phyloP scores from a whole-genome alignment of 179 eudicot genomes.

The Amaranthus tricolor region DNA sequence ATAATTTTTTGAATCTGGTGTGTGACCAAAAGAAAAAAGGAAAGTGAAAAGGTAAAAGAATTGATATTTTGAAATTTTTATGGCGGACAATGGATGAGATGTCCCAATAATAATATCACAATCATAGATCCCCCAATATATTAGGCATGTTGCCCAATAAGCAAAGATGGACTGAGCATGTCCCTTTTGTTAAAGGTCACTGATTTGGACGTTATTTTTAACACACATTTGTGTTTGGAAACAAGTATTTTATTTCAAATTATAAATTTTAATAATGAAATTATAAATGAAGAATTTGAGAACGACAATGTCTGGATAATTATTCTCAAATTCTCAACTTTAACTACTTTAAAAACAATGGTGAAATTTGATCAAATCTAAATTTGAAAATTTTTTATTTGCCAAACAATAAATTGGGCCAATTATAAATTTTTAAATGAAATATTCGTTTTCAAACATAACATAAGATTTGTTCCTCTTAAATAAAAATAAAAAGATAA shows the following conservation, averaged over 20 bases:
- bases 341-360: too few species aligned
- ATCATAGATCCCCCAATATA: background rate
- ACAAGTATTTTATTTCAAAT: background rate
- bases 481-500: too few species aligned
- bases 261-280: too few species aligned
- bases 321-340: too few species aligned
- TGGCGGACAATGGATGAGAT: background rate
- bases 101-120: background rate
- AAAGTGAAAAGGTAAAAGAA: too few species aligned
- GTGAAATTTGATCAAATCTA: too few species aligned
- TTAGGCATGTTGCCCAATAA: background rate
- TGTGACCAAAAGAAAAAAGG: too few species aligned
- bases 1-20: background rate
- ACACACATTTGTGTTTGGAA: conserved; percentile 1
- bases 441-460: too few species aligned
- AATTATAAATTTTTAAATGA: too few species aligned
- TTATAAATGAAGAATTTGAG: too few species aligned
- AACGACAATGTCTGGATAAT: too few species aligned
- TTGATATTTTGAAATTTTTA: background rate
- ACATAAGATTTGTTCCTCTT: too few species aligned
- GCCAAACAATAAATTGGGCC: background rate
- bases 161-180: background rate
- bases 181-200: background rate
- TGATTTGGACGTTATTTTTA: background rate
- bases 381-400: background rate